A percentile compares a stretch with the other conserved stretches of the same genome.
These are phyloP conservation scores for Cordia subcordata DNA, from an alignment of 257 asterid genomes.

Conservation along the genomic window DNA sequence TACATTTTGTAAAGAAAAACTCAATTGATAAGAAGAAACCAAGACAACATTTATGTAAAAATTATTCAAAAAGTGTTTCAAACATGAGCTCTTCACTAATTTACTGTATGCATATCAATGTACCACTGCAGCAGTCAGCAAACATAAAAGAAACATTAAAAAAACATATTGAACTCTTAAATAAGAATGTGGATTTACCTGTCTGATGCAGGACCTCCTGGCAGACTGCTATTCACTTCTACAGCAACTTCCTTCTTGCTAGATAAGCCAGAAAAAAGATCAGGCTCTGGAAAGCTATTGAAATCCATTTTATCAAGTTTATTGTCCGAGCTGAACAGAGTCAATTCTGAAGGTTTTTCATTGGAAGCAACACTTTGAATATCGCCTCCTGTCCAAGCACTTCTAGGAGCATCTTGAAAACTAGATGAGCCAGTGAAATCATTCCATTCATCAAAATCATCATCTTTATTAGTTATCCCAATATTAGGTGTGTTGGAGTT, in stretches of 20 bases:
- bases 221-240: too few species aligned
- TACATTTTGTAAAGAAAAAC: too few species aligned
- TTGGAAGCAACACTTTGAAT: slow-evolving; percentile 26
- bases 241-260: slow-evolving; percentile 30
- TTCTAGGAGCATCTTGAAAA: slow-evolving; percentile 37
- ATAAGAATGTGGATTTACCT: slow-evolving; percentile 38
- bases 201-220: slow-evolving; percentile 37
- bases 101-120: not conserved
- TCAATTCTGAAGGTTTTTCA: too few species aligned
- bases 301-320: slow-evolving; percentile 36
- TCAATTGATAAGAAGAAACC: too few species aligned
- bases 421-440: slow-evolving; percentile 53
- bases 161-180: too few species aligned
- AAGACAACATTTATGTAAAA: too few species aligned
- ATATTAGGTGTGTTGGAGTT: slow-evolving; percentile 21
- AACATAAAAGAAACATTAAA: too few species aligned
- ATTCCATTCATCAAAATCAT: slow-evolving; percentile 58
- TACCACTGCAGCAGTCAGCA: not conserved
- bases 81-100: too few species aligned
- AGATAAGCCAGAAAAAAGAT: slow-evolving; percentile 32
- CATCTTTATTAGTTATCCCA: slow-evolving; percentile 28
- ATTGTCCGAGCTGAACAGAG: slow-evolving; percentile 37
- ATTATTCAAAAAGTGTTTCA: too few species aligned
- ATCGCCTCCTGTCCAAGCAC: slow-evolving; percentile 25
- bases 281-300: slow-evolving; percentile 40